Conservation (phyloP, 352 stramenopile genomes). For the Thraustotheca clavata region DNA sequence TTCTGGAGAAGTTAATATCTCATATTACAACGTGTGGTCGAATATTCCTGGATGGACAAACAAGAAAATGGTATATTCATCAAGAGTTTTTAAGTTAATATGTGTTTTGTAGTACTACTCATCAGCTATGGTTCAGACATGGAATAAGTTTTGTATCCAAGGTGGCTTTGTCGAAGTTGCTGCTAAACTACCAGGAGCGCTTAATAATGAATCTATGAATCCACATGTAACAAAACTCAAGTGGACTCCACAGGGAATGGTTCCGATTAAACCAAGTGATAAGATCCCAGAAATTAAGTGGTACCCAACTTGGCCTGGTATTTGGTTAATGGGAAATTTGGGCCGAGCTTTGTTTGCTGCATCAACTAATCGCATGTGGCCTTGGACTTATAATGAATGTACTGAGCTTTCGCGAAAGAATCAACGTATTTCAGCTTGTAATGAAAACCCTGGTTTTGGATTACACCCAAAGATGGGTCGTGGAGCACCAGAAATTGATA, state of each 20-base stretch:
- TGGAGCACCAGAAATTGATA: slow-evolving; percentile 93
- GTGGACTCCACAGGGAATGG: slow-evolving; percentile 16
- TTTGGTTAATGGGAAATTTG: slow-evolving; percentile 95
- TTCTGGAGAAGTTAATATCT: slow-evolving; percentile 43
- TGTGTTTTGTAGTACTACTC: slow-evolving; percentile 41
- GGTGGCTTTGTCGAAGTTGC: slow-evolving; percentile 90
- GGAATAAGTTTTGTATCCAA: slow-evolving; percentile 95
- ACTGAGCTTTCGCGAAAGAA: slow-evolving; percentile 45
- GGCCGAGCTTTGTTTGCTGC: slow-evolving; percentile 91
- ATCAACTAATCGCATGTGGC: slow-evolving; percentile 92
- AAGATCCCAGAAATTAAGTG: slow-evolving; percentile 24
- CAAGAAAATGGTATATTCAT: slow-evolving; percentile 25
- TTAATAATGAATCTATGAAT: slow-evolving; percentile 51
- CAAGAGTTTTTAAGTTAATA: background rate
- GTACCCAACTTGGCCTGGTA: slow-evolving; percentile 87
- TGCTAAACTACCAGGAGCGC: slow-evolving; percentile 81
- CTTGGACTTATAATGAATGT: slow-evolving; percentile 92
- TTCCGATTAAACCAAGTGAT: slow-evolving; percentile 1
- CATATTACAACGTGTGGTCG: slow-evolving; percentile 63
- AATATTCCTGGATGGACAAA: slow-evolving; percentile 43
- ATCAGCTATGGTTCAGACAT: slow-evolving; percentile 86
- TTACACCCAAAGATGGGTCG: slow-evolving; percentile 84
- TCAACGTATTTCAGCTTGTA: slow-evolving; percentile 84
- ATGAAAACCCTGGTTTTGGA: slow-evolving; percentile 84
- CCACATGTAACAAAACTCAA: slow-evolving; percentile 35